phyloP scores from a whole-genome alignment of 805 yeast genomes.

The Teunomyces pallodes region DNA sequence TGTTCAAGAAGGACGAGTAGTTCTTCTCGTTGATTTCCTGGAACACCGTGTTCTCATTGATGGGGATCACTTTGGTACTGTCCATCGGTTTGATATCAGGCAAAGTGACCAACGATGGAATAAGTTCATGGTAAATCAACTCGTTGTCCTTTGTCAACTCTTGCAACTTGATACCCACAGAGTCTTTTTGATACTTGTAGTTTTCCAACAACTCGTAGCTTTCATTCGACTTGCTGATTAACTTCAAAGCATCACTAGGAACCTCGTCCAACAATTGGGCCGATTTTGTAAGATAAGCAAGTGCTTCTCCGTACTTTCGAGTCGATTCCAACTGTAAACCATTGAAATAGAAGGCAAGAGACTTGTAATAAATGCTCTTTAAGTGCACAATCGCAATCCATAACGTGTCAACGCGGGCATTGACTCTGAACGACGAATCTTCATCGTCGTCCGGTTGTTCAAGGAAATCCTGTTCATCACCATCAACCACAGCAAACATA shows the following conservation, averaged over 20 bases:
- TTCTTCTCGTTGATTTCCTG: conserved; percentile 37
- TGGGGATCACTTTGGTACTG: conserved; percentile 59
- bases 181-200: conserved; percentile 41
- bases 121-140: conserved; percentile 74
- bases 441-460: conserved; percentile 13
- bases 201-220: conserved; percentile 40
- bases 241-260: conserved; percentile 21
- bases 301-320: conserved; percentile 71
- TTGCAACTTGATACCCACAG: conserved; percentile 32
- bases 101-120: conserved; percentile 61
- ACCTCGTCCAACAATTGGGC: conserved; percentile 36
- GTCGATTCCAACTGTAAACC: conserved; percentile 52
- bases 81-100: conserved; percentile 68
- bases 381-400: conserved; percentile 55
- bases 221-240: conserved; percentile 21
- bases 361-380: conserved; percentile 54
- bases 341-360: conserved; percentile 60
- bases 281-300: conserved; percentile 61
- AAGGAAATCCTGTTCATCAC: conserved; percentile 18
- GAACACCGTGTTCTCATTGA: conserved; percentile 46
- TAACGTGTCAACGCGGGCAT: conserved; percentile 30
- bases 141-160: conserved; percentile 80
- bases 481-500: conserved; percentile 13
- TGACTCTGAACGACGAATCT: conserved; percentile 13
- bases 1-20: conserved; percentile 60